Conservation (phyloP, 1,139 yeast genomes). For the Meyerozyma sp. region DNA sequence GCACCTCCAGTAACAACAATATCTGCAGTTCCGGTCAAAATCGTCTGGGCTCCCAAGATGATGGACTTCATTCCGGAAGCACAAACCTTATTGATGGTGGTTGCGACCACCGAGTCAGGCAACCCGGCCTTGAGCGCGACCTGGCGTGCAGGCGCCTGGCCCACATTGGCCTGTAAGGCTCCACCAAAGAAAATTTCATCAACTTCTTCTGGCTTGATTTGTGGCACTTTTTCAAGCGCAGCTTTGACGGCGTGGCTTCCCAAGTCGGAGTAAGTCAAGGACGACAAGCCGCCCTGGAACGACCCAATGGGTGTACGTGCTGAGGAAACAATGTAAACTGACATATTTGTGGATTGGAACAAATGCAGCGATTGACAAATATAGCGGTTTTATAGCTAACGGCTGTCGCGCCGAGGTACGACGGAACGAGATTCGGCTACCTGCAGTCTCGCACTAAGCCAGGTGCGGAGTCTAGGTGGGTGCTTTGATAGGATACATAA, state of each 20-base stretch:
- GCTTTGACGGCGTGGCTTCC: constrained; percentile 91
- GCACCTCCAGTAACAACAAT: constrained; percentile 96
- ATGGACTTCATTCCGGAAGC: constrained; percentile 94
- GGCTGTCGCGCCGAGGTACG: not conserved
- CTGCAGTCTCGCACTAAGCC: not conserved
- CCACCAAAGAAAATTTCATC: constrained; percentile 93
- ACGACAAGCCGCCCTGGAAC: constrained; percentile 76
- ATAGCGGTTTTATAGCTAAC: not conserved
- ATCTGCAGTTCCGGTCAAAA: constrained; percentile 84
- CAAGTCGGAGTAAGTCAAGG: constrained; percentile 73
- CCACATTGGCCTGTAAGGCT: constrained; percentile 88
- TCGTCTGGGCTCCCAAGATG: constrained; percentile 86
- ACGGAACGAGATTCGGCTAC: not conserved
- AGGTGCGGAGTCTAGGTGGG: no score
- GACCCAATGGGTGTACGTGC: constrained; percentile 73
- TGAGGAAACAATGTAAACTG: constrained; percentile 84
- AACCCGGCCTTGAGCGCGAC: constrained; percentile 91
- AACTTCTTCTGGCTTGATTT: constrained; percentile 68
- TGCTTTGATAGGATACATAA: no score
- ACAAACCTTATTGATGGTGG: constrained; percentile 94
- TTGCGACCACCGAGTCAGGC: constrained; percentile 69
- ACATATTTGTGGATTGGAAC: not conserved
- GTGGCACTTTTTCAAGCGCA: constrained; percentile 79
- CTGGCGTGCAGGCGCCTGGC: constrained; percentile 98
- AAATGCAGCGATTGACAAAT: no score